These are phyloP conservation scores for Fusarium penzigii DNA, from an alignment of 2,329 filamentous ascomycete species.

Conservation along the genomic window DNA sequence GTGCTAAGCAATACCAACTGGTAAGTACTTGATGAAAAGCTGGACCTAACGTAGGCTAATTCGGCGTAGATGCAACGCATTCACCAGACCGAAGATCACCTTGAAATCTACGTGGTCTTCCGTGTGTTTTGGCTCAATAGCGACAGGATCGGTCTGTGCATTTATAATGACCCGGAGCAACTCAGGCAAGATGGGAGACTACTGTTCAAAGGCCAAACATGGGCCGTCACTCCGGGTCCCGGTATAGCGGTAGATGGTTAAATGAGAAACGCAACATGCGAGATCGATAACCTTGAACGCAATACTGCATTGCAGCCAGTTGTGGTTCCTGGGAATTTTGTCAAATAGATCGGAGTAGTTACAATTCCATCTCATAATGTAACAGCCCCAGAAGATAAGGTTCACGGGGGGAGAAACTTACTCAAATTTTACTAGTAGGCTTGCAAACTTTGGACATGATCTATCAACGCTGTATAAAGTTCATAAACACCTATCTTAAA, in stretches of 20 bases:
- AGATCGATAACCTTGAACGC: too few relatives aligned
- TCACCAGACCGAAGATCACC: constrained; percentile 7
- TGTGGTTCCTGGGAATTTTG: too few relatives aligned
- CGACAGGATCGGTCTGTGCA: constrained; percentile 8
- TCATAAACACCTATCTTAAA: too few relatives aligned
- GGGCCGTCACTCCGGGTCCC: constrained; percentile 12
- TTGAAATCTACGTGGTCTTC: constrained; percentile 16
- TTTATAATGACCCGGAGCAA: constrained; percentile 20
- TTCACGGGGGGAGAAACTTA: too few relatives aligned
- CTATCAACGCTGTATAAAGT: too few relatives aligned
- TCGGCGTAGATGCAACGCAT: constrained; percentile 14
- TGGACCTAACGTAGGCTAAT: not conserved
- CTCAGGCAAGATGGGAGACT: constrained; percentile 15
- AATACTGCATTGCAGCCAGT: too few relatives aligned
- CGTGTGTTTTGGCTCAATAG: constrained; percentile 18
- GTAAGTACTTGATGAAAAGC: constrained; percentile 30
- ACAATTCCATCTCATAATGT: too few relatives aligned
- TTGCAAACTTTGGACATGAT: too few relatives aligned
- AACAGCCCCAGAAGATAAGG: too few relatives aligned
- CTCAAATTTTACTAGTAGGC: too few relatives aligned
- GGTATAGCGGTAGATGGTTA: constrained; percentile 1
- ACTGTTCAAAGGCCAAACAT: constrained; percentile 16
- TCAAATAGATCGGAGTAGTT: too few relatives aligned
- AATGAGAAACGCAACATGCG: not conserved
- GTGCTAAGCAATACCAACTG: constrained; percentile 41